phyloP scores from a whole-genome alignment of 1,139 yeast genomes.

The Diutina siamensis region DNA sequence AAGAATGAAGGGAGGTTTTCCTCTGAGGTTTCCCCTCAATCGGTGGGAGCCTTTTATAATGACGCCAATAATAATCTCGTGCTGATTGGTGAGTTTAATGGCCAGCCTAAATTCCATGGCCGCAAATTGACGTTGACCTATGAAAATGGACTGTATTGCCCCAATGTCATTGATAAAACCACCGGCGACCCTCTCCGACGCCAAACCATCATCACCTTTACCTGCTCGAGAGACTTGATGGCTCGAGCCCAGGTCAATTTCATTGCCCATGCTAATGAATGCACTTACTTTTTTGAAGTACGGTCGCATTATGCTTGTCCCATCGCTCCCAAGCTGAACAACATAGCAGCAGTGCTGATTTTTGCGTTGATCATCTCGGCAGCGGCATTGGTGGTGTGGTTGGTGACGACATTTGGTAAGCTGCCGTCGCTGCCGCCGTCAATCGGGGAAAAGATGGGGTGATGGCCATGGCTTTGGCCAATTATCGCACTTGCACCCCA shows the following conservation, averaged over 20 bases:
- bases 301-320: slow-evolving; percentile 86
- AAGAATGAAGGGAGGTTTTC: slow-evolving; percentile 15
- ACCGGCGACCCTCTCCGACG: slow-evolving; percentile 36
- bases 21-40: slow-evolving; percentile 29
- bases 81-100: slow-evolving; percentile 56
- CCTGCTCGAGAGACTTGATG: slow-evolving; percentile 69
- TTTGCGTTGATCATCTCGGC: slow-evolving; percentile 42
- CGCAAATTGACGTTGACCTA: slow-evolving; percentile 62
- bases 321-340: slow-evolving; percentile 50
- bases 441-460: background rate
- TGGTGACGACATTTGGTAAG: background rate
- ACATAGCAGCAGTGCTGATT: slow-evolving; percentile 49
- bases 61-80: slow-evolving; percentile 34
- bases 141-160: slow-evolving; percentile 60
- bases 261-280: slow-evolving; percentile 62
- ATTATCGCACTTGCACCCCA: too few species aligned
- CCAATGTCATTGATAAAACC: slow-evolving; percentile 13
- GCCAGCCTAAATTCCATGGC: slow-evolving; percentile 58
- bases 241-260: slow-evolving; percentile 58
- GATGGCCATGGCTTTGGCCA: too few species aligned
- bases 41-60: slow-evolving; percentile 63
- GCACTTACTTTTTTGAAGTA: slow-evolving; percentile 78
- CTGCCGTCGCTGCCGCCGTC: background rate
- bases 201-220: slow-evolving; percentile 60
- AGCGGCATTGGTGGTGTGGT: slow-evolving; percentile 30